phyloP scores from a whole-genome alignment of 2,329 filamentous ascomycete genomes.

The Penicillium freii region DNA sequence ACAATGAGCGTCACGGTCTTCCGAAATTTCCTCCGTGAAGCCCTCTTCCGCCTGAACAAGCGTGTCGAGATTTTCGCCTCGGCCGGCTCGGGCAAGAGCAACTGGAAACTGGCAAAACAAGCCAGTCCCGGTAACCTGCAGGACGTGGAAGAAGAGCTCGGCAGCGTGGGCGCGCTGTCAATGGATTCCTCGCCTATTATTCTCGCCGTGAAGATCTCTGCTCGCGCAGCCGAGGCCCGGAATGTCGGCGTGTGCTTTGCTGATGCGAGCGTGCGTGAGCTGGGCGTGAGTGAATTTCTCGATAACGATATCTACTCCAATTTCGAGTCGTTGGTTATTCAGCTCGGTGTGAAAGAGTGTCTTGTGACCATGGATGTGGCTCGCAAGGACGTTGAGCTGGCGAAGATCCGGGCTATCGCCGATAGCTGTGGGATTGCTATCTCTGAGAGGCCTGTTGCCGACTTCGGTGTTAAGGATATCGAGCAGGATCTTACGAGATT shows the following conservation, averaged over 20 bases:
- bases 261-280: conserved; percentile 90
- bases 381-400: conserved; percentile 83
- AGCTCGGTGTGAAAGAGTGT: conserved; percentile 92
- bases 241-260: conserved; percentile 95
- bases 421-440: conserved; percentile 90
- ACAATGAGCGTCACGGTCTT: conserved; percentile 95
- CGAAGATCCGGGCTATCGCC: conserved; percentile 83
- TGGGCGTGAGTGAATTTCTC: conserved; percentile 96
- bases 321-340: conserved; percentile 93
- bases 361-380: conserved; percentile 74
- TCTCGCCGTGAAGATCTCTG: conserved; percentile 85
- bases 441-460: conserved; percentile 70
- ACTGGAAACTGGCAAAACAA: conserved; percentile 89
- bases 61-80: conserved; percentile 87
- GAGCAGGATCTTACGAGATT: conserved; percentile 89
- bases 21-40: conserved; percentile 90
- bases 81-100: conserved; percentile 67
- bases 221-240: conserved; percentile 80
- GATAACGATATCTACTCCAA: conserved; percentile 99
- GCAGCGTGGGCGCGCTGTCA: conserved; percentile 55
- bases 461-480: conserved; percentile 88
- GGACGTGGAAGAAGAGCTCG: conserved; percentile 93
- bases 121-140: conserved; percentile 95
- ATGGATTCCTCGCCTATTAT: conserved; percentile 92
- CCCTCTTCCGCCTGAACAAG: conserved; percentile 86